Percentiles rank a stretch among this genome's conserved stretches.
These are phyloP conservation scores for Trichoderma simmonsii DNA, from an alignment of 2,329 filamentous ascomycete species.

Conservation along the genomic window DNA sequence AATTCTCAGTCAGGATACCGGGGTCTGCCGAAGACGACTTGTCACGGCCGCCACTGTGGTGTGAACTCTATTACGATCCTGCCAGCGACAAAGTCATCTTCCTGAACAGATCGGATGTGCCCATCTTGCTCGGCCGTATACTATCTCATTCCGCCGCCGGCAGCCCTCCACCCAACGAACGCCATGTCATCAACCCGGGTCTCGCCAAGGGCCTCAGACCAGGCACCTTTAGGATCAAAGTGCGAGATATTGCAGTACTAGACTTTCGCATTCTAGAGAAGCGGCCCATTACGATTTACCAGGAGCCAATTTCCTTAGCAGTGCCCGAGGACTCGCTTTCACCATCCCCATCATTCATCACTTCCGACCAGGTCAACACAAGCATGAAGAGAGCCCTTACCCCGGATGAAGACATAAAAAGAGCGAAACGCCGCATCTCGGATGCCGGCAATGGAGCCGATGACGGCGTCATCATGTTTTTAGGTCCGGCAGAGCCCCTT, in stretches of 20 bases:
- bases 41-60: slow-evolving; percentile 52
- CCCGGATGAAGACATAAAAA: slow-evolving; percentile 42
- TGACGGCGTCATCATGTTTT: slow-evolving; percentile 55
- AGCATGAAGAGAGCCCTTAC: slow-evolving; percentile 51
- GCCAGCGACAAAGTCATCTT: slow-evolving; percentile 57
- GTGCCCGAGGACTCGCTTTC: slow-evolving; percentile 23
- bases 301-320: slow-evolving; percentile 31
- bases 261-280: slow-evolving; percentile 59
- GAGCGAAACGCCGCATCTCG: slow-evolving; percentile 42
- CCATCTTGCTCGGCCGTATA: slow-evolving; percentile 46
- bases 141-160: slow-evolving; percentile 40
- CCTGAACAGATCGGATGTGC: slow-evolving; percentile 53
- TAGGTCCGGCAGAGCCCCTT: slow-evolving; percentile 49
- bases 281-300: slow-evolving; percentile 43
- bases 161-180: slow-evolving; percentile 40
- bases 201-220: slow-evolving; percentile 48
- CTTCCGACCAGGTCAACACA: slow-evolving; percentile 35
- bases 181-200: slow-evolving; percentile 44
- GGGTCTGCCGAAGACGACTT: slow-evolving; percentile 43
- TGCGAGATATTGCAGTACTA: slow-evolving; percentile 48
- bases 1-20: slow-evolving; percentile 56
- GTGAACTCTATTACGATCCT: slow-evolving; percentile 59
- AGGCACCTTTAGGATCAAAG: slow-evolving; percentile 56
- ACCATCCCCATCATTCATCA: slow-evolving; percentile 27
- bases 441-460: slow-evolving; percentile 35